Base-by-base conservation (phyloP, 2,329 filamentous ascomycete genomes). In the Aspergillus sp. region DNA sequence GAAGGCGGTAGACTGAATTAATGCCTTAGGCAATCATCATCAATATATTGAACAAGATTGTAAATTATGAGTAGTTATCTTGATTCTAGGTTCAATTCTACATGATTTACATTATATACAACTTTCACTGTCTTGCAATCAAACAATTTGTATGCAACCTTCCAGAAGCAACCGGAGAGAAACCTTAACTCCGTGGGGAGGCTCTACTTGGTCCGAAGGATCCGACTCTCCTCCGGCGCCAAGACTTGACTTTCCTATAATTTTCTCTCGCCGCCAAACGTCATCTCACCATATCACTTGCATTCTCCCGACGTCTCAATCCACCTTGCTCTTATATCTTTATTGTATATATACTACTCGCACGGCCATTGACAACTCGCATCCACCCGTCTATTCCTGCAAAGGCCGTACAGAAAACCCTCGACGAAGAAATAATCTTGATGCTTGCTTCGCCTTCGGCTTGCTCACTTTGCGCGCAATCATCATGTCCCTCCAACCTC, bases 401-500 rank as follows among this genome's bases (percentile, higher is more conserved):
- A 3, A 7, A 8, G 23, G 9, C 19, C n/a, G 5, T 13, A 25
- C 28, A 30, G 28, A 57, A 43, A 23, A 53, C 31, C 31, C 47
- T 31, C 43, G 54, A 23, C 43, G 28, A 38, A 50, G 34, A 47
- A 17, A 28, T 19, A 28, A 41, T 43, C 23, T 28, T 28, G 6
- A 28, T 28, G 25, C 25, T 28, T 28, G 25, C 25, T 28, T 7
- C 25, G 25, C 25, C 25, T 28, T 28, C 6, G 4, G 25, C 25
- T 28, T 28, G 25, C 25, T 28, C 25, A 28, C 6, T 28, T 28
- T 28, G 25, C 25, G 25, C 25, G 25, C 25, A 28, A 50, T 15
- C n/a, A 46, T 43, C 45, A 67, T 67, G 66, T 49, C 54, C 28
- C 56, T 64, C 19, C 63, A 54, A 22, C 25, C 56, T n/a, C 56